A percentile compares a stretch with the other conserved stretches of the same genome.
Conservation (phyloP, 257 asterid genomes). For the Fraxinus americana region DNA sequence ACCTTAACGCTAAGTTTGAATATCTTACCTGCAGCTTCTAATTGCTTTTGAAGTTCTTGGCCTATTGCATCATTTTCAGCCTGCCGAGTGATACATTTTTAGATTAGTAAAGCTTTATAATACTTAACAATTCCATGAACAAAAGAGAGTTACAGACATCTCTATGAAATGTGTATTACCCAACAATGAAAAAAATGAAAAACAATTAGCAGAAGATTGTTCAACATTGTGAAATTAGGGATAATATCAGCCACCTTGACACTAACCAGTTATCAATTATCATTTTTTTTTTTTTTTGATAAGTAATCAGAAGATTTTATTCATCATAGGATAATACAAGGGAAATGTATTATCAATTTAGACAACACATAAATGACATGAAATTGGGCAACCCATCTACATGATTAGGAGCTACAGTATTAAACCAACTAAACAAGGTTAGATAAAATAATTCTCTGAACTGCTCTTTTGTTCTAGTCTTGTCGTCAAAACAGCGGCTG, state of each 20-base stretch:
- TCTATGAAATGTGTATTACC: neutral
- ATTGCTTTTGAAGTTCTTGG: constrained; percentile 88
- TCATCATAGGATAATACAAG: no score
- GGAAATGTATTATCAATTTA: no score
- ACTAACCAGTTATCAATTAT: constrained; percentile 6
- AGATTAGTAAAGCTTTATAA: constrained; percentile 18
- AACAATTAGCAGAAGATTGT: constrained; percentile 11
- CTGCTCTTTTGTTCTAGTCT: no score
- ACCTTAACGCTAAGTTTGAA: neutral
- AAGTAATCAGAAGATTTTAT: no score
- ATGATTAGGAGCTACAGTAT: no score
- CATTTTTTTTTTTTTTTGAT: no score
- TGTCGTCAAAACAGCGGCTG: no score
- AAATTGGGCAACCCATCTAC: no score
- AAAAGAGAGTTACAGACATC: constrained; percentile 5
- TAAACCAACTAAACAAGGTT: no score
- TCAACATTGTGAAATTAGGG: neutral
- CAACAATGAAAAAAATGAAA: constrained; percentile 3
- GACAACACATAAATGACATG: no score
- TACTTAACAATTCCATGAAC: neutral
- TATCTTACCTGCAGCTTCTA: constrained; percentile 83
- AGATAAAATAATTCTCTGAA: no score
- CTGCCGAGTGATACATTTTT: constrained; percentile 36
- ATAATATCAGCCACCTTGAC: constrained; percentile 1
- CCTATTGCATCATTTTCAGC: constrained; percentile 87